These are phyloP conservation scores for Domatiomyces catenatus DNA, from an alignment of 2,329 filamentous ascomycete species.

Conservation along the genomic window DNA sequence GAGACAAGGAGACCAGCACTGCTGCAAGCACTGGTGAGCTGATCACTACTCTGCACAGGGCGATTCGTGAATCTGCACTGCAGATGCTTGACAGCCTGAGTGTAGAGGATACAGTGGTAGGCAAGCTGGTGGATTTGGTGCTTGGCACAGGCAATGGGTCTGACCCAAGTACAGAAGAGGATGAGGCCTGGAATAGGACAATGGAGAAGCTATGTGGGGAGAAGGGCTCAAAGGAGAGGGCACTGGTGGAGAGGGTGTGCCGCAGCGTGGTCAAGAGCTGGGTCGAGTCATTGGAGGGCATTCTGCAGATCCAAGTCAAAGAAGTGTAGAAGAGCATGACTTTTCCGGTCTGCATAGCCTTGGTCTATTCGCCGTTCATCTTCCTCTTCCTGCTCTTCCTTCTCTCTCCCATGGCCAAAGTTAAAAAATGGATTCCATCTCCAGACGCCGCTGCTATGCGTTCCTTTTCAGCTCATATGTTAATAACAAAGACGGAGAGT, in stretches of 20 bases:
- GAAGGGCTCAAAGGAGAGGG: constrained; percentile 1
- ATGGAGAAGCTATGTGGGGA: constrained; percentile 25
- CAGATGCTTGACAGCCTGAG: constrained; percentile 23
- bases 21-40: constrained; percentile 8
- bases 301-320: constrained; percentile 19
- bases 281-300: constrained; percentile 30
- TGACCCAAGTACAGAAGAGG: not conserved
- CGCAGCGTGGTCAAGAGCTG: constrained; percentile 33
- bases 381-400: not conserved
- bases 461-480: not conserved
- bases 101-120: constrained; percentile 27
- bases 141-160: constrained; percentile 17
- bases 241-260: constrained; percentile 28
- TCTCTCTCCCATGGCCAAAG: not conserved
- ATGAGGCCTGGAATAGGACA: constrained; percentile 9
- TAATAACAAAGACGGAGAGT: constrained; percentile 1
- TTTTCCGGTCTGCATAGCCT: too few relatives aligned
- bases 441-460: not conserved
- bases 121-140: constrained; percentile 26
- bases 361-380: not conserved
- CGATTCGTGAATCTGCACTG: constrained; percentile 23
- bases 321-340: constrained; percentile 1
- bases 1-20: not conserved
- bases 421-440: not conserved
- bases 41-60: constrained; percentile 14